Base-by-base conservation (phyloP, 331 rosid genomes). In the Spiraea crenata region DNA sequence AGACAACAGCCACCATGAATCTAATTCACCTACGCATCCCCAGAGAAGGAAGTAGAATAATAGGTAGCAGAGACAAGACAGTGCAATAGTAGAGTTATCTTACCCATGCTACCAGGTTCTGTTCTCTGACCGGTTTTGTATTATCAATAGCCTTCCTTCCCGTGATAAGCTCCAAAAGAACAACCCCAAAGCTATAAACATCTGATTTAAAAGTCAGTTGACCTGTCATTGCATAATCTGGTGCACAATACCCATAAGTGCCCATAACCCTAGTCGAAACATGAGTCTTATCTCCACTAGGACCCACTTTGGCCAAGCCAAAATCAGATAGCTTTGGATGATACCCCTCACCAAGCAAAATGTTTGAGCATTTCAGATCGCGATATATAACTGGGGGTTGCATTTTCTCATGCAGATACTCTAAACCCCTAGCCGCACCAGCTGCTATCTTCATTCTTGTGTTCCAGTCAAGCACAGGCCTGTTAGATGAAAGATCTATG, bases 151-250 rank as follows among this genome's bases (percentile, higher is more conserved):
- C 90, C 76, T 79, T 85, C 78, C 88, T 74, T 12, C 97, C 97
- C 0, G 90, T 85, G 67, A 91, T 79, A 64, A 91, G 82, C 84
- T 91, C 97, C 80, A 89, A 79, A 75, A 91, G 96, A 83, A 87
- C 91, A 67, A 91, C 93, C 19, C 96, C 97, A 20, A 91, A 87
- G 83, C 90, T 89, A 75, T 85, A 85, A 67, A 91, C 80, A 70
- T 89, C 96, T 40, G 85, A 83, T 75, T 89, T 85, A 66, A 89
- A 83, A 19, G 93, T 83, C 65, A 89, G 81, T 54, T 87, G 87
- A 37, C 96, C 93, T 0, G 96, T 89, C 91, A 84, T 86, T n/a
- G 91, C 91, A 70, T 86, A 86, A 72, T 86, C 88, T 0, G 91
- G 91, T 15, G 91, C 93, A 57, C 90, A 87, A 42, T 91, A 91